Base-by-base conservation (phyloP, 202 grass and related monocot genomes). In the Elaeis oleifera region DNA sequence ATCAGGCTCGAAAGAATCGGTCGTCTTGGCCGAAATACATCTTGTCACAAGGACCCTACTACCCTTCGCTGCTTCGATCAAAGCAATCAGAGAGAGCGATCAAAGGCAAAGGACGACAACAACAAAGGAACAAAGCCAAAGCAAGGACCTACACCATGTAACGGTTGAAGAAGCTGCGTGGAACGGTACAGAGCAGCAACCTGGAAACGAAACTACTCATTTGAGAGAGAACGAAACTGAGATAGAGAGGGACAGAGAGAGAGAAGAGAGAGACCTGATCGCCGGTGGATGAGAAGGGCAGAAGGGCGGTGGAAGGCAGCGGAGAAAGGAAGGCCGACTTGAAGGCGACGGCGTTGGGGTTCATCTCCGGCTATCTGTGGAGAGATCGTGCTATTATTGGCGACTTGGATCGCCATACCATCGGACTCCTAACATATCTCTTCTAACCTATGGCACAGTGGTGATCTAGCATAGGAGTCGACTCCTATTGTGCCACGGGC, bases 1-100 rank as follows among this genome's bases (percentile, higher is more conserved):
- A 23, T 78, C 64, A 64, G 71, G 69, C 53, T 81, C 65, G 21
- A 91, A 81, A 61, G 92, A 85, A 69, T 72, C 68, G 23, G 70
- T 65, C 6, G 70, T 24, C 25, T 19, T 66, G 18, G 67, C 76
- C 71, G 31, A 65, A 59, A 75, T 27, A 1, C 44, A 31, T 53
- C 71, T 73, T 65, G 64, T 65, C 26, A 22, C 28, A 61, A 29
- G 49, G 36, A 64, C 16, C 51, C 67, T 61, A 17, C 56, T 64
- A 68, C 66, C 51, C 74, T 32, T 48, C 23, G 84, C 85, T 85
- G 68, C 56, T 83, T 60, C 23, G 32, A 73, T 2, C 68, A 1
- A 75, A 74, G 28, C 29, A 13, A 77, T 23, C 31, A 71, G 3
- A 31, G 36, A 53, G 50, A n/a, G 22, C 1, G 23, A 71, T 29